Base-by-base conservation (phyloP, 2,329 filamentous ascomycete species). In the Hyphodiscus sp. region DNA sequence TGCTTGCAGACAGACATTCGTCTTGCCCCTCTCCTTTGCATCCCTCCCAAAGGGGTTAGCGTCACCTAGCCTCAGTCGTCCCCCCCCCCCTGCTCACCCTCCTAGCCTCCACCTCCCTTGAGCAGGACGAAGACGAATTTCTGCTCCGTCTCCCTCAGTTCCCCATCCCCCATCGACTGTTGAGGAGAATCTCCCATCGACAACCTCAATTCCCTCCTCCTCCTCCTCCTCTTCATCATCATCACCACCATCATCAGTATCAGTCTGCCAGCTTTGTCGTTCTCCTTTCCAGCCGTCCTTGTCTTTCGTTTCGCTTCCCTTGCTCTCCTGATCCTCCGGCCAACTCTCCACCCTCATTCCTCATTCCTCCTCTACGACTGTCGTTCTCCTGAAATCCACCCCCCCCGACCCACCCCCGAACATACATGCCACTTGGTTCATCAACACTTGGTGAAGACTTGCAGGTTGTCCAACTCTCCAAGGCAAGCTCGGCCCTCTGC, bases 341-440 rank as follows among this genome's bases (percentile, higher is more conserved):
- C 55, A 57, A 58, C 59, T 55, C n/a, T n/a, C n/a, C n/a, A n/a
- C n/a, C n/a, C n/a, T 56, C 58, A 20, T 49, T 48, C 50, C 30
- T 43, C 59, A 58, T 62, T 52, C 55, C 47, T 52, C 51, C 45
- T 38, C 52, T 53, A 53, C 54, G 49, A 58, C 60, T 46, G 52
- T 63, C 61, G 58, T 60, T 62, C 60, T 58, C 54, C 59, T 58
- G 51, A 53, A 50, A 18, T 50, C 53, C 48, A 47, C 50, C 20
- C 33, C 54, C 50, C 47, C 55, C 50, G 23, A 26, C 23, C 23
- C 23, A 3, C 23, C 23, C 23, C 23, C 49, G 48, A 16, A 41
- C n/a, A n/a, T n/a, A 23, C 23, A 33, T 18, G 38, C 23, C 38
- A 58, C 11, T 38, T 38, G 50, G 46, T 20, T 20, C 20, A 47